Evolutionary conservation across 345 rosid species (phyloP).

Genomic region (Microcos paniculata): DNA sequence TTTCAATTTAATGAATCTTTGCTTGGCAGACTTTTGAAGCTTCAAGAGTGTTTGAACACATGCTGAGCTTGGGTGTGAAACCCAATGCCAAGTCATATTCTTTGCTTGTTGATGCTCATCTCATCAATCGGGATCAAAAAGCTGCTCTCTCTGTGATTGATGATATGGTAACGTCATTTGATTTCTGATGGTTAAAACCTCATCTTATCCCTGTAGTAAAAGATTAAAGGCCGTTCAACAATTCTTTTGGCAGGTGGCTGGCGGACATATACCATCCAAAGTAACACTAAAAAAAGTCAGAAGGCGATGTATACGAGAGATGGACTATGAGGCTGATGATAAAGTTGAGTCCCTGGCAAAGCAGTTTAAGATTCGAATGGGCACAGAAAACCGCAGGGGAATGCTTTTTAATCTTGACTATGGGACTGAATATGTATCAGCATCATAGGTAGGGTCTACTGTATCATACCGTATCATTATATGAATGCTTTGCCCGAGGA

Average conservation of each 20-base stretch:
- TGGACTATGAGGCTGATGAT: conserved; percentile 68
- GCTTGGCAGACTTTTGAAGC: conserved; percentile 80
- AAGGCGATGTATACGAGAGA: conserved; percentile 81
- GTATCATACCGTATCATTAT: background rate
- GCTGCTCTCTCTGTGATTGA: conserved; percentile 68
- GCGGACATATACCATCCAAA: conserved; percentile 81
- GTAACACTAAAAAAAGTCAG: conserved; percentile 72
- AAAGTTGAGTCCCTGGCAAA: conserved; percentile 52
- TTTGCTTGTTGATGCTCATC: conserved; percentile 89
- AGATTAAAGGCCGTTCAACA: conserved; percentile 1
- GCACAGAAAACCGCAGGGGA: conserved; percentile 67
- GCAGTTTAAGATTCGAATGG: conserved; percentile 62
- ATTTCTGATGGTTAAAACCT: conserved; percentile 3
- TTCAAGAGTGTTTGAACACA: conserved; percentile 76
- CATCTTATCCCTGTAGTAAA: background rate
- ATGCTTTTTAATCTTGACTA: conserved; percentile 69
- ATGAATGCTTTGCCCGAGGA: background rate
- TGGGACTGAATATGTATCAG: conserved; percentile 52
- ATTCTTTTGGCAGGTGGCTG: conserved; percentile 50
- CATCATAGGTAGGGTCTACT: conserved; percentile 34
- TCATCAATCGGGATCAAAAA: conserved; percentile 77
- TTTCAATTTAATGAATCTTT: conserved; percentile 10
- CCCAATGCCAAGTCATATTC: conserved; percentile 77
- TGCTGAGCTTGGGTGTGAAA: conserved; percentile 71
- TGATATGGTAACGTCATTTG: conserved; percentile 58